phyloP scores from a whole-genome alignment of 106 monocot genomes.

The Acanthochlamys bracteata region DNA sequence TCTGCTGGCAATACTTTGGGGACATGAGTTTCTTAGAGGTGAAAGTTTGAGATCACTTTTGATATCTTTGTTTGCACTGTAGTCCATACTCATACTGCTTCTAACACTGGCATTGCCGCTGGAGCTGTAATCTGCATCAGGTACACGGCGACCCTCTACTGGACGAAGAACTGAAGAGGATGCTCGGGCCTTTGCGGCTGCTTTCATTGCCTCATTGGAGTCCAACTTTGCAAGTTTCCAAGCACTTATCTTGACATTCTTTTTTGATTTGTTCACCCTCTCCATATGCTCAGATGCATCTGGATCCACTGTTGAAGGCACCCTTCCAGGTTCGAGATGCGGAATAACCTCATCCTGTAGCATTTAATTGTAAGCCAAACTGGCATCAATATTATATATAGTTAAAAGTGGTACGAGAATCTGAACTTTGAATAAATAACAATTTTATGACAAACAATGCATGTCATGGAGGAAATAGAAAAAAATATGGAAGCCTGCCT shows the following conservation, averaged over 20 bases:
- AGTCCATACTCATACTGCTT: constrained; percentile 70
- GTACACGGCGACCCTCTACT: constrained; percentile 28
- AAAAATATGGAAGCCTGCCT: constrained; percentile 21
- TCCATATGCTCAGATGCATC: constrained; percentile 47
- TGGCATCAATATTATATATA: too few species aligned
- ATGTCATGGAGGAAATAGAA: neutral
- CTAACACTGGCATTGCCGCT: constrained; percentile 59
- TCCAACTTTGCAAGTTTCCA: constrained; percentile 96
- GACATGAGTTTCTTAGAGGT: constrained; percentile 54
- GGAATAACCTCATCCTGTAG: constrained; percentile 90
- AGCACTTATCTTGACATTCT: constrained; percentile 77
- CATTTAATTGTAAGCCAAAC: neutral
- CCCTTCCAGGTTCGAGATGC: constrained; percentile 79
- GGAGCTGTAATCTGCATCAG: constrained; percentile 31
- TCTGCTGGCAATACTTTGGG: constrained; percentile 64
- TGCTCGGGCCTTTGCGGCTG: constrained; percentile 86
- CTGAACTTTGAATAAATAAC: neutral
- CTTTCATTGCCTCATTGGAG: constrained; percentile 60
- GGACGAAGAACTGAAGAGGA: constrained; percentile 93
- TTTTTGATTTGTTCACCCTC: constrained; percentile 51
- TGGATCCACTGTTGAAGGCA: constrained; percentile 91
- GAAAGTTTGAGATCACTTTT: constrained; percentile 31
- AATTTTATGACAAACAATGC: neutral
- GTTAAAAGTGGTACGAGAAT: neutral
- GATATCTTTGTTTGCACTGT: constrained; percentile 28